These are phyloP conservation scores for Pestalotiopsis fici DNA, from an alignment of 2,329 filamentous ascomycete genomes.

Conservation along the genomic window DNA sequence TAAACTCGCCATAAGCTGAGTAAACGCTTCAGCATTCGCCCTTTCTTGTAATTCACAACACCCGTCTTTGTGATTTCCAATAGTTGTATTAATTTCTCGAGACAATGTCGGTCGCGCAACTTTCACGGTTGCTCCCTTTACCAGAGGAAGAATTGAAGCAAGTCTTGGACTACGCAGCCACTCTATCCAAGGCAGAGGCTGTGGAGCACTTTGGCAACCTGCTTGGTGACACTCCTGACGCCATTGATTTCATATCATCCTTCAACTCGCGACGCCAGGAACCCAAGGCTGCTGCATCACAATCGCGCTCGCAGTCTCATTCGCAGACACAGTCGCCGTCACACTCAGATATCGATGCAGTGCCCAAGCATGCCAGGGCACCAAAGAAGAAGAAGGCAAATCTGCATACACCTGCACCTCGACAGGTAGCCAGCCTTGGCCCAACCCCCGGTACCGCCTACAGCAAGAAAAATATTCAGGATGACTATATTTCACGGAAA, in stretches of 20 bases:
- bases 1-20: background rate
- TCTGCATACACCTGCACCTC: constrained; percentile 65
- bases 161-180: constrained; percentile 78
- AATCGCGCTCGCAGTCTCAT: constrained; percentile 23
- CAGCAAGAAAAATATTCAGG: constrained; percentile 68
- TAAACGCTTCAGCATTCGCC: background rate
- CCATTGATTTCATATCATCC: constrained; percentile 74
- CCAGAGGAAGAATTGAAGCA: constrained; percentile 84
- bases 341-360: constrained; percentile 35
- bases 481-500: constrained; percentile 69
- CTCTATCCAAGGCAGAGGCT: constrained; percentile 74
- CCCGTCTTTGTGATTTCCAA: background rate
- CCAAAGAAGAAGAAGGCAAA: constrained; percentile 62
- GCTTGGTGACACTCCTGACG: constrained; percentile 80
- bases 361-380: constrained; percentile 48
- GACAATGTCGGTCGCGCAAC: constrained; percentile 62
- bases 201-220: constrained; percentile 86
- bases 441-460: constrained; percentile 69
- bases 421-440: constrained; percentile 64
- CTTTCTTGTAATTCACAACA: background rate
- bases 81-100: background rate
- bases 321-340: constrained; percentile 18
- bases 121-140: constrained; percentile 79
- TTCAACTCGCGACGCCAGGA: constrained; percentile 71
- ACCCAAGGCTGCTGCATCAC: constrained; percentile 27